These are phyloP conservation scores for Fusarium ambrosium DNA, from an alignment of 2,329 filamentous ascomycete species.

Conservation along the genomic window DNA sequence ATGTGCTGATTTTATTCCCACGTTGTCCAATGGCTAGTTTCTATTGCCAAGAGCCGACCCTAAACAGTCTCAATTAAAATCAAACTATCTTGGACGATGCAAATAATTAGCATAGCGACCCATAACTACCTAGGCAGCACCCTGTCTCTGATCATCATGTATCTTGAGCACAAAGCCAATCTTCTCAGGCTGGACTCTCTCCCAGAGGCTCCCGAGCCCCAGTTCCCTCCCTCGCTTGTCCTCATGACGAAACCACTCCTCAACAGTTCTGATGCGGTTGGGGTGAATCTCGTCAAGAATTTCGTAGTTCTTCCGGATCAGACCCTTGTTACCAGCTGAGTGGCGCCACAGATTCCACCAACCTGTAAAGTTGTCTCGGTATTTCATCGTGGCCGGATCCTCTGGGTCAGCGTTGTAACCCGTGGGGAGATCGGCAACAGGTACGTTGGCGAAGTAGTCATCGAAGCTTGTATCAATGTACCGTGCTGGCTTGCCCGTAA, in stretches of 20 bases:
- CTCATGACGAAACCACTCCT: background rate
- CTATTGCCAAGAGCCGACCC: background rate
- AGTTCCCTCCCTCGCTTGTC: background rate
- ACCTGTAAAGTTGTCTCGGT: background rate
- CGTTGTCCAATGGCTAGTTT: background rate
- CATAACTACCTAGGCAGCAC: background rate
- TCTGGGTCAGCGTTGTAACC: conserved; percentile 1
- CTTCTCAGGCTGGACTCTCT: conserved; percentile 9
- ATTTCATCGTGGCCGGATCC: conserved; percentile 2
- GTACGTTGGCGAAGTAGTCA: background rate
- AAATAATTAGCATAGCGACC: background rate
- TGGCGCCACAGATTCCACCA: conserved; percentile 2
- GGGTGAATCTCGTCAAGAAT: background rate
- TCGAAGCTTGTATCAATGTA: background rate
- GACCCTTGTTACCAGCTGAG: background rate
- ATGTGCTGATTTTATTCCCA: background rate
- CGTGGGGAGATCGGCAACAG: background rate
- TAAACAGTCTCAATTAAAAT: too few relatives aligned
- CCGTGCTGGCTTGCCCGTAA: background rate
- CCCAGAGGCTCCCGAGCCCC: background rate
- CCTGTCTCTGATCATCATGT: background rate
- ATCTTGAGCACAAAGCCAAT: conserved; percentile 9
- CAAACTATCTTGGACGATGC: background rate
- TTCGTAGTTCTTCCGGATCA: background rate
- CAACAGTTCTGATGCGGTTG: background rate